phyloP scores from a whole-genome alignment of 1,284 basidiomycete species.

The Rugiboletus extremiorientalis region DNA sequence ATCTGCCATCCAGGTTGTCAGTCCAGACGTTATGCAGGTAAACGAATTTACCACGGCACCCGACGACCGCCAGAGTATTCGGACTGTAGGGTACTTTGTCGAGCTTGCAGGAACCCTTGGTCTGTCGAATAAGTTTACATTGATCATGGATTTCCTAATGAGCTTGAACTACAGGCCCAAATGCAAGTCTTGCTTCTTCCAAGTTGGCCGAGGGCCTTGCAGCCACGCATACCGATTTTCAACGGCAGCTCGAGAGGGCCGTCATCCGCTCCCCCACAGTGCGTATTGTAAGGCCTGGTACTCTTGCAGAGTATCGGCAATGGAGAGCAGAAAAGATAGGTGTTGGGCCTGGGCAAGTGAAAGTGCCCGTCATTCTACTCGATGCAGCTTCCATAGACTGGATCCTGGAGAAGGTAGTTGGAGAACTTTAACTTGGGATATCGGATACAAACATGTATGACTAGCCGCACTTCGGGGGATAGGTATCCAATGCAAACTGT shows the following conservation, averaged over 20 bases:
- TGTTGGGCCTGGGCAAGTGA: slow-evolving; percentile 9
- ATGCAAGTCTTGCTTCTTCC: neutral
- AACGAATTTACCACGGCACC: slow-evolving; percentile 4
- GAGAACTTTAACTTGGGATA: neutral
- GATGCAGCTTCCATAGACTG: neutral
- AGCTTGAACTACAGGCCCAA: neutral
- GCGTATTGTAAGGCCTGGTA: slow-evolving; percentile 3
- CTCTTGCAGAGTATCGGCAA: slow-evolving; percentile 11
- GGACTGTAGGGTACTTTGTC: slow-evolving; percentile 12
- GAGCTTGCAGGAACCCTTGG: slow-evolving; percentile 2
- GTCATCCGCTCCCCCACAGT: neutral
- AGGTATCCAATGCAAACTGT: slow-evolving; percentile 4
- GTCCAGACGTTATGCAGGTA: neutral
- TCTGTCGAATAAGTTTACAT: neutral
- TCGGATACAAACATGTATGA: no score
- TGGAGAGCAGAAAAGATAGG: slow-evolving; percentile 4
- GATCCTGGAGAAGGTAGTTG: slow-evolving; percentile 11
- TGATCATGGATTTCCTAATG: neutral
- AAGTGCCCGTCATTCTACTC: slow-evolving; percentile 10
- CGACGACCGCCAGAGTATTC: slow-evolving; percentile 1
- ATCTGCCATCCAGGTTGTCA: neutral
- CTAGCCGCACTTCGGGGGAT: slow-evolving; percentile 7
- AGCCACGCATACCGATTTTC: neutral
- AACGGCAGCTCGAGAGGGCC: neutral
- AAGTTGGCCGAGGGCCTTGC: slow-evolving; percentile 3